phyloP scores from a whole-genome alignment of 306 rosid genomes.

The Hippophae tibetana region DNA sequence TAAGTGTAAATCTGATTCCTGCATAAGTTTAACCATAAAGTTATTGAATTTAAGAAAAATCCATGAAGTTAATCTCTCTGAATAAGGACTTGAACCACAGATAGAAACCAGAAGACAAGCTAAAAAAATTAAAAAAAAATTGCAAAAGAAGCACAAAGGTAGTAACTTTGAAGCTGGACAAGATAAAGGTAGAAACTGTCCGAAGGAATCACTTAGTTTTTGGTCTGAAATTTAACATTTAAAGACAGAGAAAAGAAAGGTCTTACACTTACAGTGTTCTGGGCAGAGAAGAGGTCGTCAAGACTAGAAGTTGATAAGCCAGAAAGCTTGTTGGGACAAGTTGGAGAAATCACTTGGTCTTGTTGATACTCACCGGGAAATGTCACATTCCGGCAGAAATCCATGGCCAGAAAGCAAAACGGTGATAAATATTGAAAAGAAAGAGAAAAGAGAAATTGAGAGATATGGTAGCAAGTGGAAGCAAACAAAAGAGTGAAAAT shows the following conservation, averaged over 20 bases:
- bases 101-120: background rate
- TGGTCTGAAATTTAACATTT: too few relatives aligned
- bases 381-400: constrained; percentile 38
- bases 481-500: background rate
- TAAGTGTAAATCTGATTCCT: constrained; percentile 61
- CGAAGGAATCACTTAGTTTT: background rate
- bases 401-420: constrained; percentile 30
- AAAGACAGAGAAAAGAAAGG: background rate
- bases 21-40: background rate
- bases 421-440: constrained; percentile 5
- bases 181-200: background rate
- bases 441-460: constrained; percentile 6
- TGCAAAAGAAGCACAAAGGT: too few relatives aligned
- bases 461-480: background rate
- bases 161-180: background rate
- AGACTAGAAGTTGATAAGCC: constrained; percentile 27
- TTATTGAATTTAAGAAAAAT: constrained; percentile 11
- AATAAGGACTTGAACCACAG: background rate
- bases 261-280: constrained; percentile 38
- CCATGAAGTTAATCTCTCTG: constrained; percentile 3
- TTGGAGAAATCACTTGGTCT: constrained; percentile 29
- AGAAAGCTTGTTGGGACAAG: constrained; percentile 22
- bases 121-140: background rate
- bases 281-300: constrained; percentile 55
- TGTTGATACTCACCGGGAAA: constrained; percentile 35